phyloP scores from a whole-genome alignment of 1,284 basidiomycete genomes.

The Trichosporon inkin region DNA sequence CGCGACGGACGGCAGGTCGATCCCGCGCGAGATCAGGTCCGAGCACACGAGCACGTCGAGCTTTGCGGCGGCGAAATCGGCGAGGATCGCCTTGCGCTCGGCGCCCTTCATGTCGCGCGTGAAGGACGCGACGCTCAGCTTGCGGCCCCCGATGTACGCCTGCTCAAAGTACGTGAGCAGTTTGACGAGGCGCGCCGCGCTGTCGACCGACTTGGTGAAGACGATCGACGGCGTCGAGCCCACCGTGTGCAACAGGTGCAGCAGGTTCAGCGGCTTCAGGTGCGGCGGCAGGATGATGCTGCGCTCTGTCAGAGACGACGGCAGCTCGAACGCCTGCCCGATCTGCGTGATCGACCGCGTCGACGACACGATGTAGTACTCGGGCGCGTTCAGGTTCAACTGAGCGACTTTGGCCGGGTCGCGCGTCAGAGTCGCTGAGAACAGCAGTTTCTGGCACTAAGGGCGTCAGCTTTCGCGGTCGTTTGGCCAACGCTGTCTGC shows the following conservation, averaged over 20 bases:
- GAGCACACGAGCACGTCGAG: constrained; percentile 93
- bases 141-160: constrained; percentile 48
- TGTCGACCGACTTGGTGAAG: constrained; percentile 95
- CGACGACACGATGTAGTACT: constrained; percentile 79
- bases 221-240: constrained; percentile 60
- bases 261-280: constrained; percentile 83
- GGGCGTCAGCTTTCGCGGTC: constrained; percentile 28
- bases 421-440: constrained; percentile 91
- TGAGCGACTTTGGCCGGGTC: constrained; percentile 89
- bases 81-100: constrained; percentile 73
- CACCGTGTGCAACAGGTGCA: constrained; percentile 68
- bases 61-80: constrained; percentile 73
- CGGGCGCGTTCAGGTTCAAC: constrained; percentile 71
- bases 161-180: constrained; percentile 79
- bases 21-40: constrained; percentile 92
- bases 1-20: constrained; percentile 84
- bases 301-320: constrained; percentile 70
- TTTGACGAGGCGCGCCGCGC: constrained; percentile 73
- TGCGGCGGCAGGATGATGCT: constrained; percentile 76
- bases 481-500: constrained; percentile 16
- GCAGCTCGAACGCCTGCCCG: constrained; percentile 72
- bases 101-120: constrained; percentile 75
- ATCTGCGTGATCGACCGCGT: constrained; percentile 42
- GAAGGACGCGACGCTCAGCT: constrained; percentile 63
- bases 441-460: constrained; percentile 91